Conservation (phyloP, 768 basidiomycete species). For the Pleurotus pulmonarius region DNA sequence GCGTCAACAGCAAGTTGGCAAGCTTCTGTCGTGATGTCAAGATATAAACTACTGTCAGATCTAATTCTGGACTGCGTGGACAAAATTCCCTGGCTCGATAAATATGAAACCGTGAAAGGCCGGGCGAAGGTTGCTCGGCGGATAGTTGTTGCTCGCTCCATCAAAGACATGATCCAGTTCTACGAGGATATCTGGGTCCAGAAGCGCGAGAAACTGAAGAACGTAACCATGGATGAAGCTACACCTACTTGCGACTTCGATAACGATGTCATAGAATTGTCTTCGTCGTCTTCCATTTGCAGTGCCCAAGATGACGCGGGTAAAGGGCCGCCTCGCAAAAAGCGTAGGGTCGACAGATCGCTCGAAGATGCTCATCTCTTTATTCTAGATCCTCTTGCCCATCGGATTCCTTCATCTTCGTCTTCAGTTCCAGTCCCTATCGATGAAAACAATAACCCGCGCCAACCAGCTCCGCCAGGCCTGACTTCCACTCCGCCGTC, state of each 20-base stretch:
- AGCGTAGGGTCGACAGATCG: conserved; percentile 24
- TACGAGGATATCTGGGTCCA: conserved; percentile 58
- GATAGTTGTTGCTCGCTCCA: conserved; percentile 59
- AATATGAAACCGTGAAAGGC: conserved; percentile 45
- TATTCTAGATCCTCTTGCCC: conserved; percentile 54
- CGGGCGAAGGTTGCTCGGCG: conserved; percentile 62
- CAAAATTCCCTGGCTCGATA: conserved; percentile 72
- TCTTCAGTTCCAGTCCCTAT: conserved; percentile 1
- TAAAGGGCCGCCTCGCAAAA: conserved; percentile 21
- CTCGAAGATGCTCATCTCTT: conserved; percentile 49
- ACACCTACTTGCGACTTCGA: conserved; percentile 17
- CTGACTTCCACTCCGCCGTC: not conserved
- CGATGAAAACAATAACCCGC: not conserved
- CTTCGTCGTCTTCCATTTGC: not conserved
- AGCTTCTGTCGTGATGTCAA: conserved; percentile 56
- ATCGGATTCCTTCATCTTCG: conserved; percentile 17
- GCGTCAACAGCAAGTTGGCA: conserved; percentile 47
- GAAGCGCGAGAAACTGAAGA: conserved; percentile 29
- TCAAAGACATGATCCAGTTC: conserved; percentile 68
- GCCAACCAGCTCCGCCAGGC: no score
- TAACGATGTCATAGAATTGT: conserved; percentile 9
- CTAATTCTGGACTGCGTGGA: conserved; percentile 54
- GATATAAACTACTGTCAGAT: conserved; percentile 67
- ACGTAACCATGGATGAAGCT: conserved; percentile 33
- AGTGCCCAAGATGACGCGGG: conserved; percentile 1